These are phyloP conservation scores for Hypoxylon trugodes DNA, from an alignment of 495 filamentous ascomycete genomes.

Conservation along the genomic window DNA sequence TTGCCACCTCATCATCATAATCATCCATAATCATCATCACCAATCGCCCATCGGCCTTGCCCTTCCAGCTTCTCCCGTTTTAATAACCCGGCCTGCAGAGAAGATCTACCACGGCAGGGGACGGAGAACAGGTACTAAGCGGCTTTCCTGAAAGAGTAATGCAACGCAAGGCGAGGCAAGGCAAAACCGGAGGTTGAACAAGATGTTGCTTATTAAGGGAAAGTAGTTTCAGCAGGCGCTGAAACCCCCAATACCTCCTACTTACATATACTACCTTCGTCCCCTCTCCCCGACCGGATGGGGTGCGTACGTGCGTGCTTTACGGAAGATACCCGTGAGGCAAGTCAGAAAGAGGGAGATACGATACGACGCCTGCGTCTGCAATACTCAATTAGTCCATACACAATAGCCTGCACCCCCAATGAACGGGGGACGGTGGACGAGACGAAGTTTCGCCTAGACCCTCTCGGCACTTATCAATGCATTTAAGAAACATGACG, in stretches of 20 bases:
- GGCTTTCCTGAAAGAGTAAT: constrained; percentile 31
- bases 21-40: background rate
- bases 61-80: constrained; percentile 15
- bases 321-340: constrained; percentile 26
- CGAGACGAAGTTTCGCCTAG: constrained; percentile 35
- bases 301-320: background rate
- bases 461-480: constrained; percentile 42
- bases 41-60: constrained; percentile 4
- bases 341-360: constrained; percentile 20
- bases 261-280: background rate
- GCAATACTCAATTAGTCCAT: constrained; percentile 38
- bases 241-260: too few species aligned
- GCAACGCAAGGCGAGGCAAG: too few species aligned
- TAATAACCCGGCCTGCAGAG: constrained; percentile 19
- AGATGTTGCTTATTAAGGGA: constrained; percentile 35
- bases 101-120: constrained; percentile 26
- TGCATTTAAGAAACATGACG: constrained; percentile 44
- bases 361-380: constrained; percentile 28
- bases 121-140: constrained; percentile 11
- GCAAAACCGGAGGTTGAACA: constrained; percentile 21
- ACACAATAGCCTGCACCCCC: constrained; percentile 39
- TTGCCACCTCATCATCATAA: constrained; percentile 30
- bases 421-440: constrained; percentile 31
- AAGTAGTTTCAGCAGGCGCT: constrained; percentile 41
- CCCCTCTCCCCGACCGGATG: constrained; percentile 10